These are phyloP conservation scores for Epicoccum nigrum DNA, from an alignment of 2,329 filamentous ascomycete species.

Conservation along the genomic window DNA sequence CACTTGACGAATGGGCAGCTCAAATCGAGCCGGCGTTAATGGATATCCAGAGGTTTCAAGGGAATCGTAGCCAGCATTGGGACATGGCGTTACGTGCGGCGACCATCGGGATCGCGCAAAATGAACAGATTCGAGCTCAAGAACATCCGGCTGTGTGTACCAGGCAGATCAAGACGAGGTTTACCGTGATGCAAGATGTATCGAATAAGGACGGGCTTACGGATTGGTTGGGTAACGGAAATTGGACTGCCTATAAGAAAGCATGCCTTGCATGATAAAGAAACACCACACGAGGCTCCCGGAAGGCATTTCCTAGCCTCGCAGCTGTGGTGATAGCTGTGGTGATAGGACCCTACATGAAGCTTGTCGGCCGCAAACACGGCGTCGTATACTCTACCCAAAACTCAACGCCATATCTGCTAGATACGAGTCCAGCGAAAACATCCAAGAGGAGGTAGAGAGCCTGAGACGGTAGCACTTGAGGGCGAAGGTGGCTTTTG, in stretches of 20 bases:
- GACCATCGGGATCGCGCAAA: slow-evolving; percentile 20
- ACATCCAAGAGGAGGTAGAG: neutral
- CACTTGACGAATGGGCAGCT: slow-evolving; percentile 24
- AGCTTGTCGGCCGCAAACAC: neutral
- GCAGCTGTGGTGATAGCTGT: neutral
- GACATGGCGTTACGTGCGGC: slow-evolving; percentile 32
- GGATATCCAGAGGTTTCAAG: slow-evolving; percentile 22
- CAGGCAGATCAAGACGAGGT: slow-evolving; percentile 15
- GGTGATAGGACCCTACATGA: neutral
- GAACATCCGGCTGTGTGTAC: slow-evolving; percentile 8
- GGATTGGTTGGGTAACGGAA: neutral
- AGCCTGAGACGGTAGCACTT: too few relatives aligned
- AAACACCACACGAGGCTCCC: neutral
- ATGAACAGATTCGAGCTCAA: slow-evolving; percentile 39
- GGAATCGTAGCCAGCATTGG: slow-evolving; percentile 30
- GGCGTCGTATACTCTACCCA: too few relatives aligned
- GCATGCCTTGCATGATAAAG: neutral
- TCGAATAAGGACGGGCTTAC: neutral
- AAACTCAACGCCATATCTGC: neutral
- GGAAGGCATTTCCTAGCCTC: neutral
- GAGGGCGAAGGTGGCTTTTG: too few relatives aligned
- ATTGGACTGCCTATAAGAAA: neutral
- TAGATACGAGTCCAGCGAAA: neutral
- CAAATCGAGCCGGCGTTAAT: slow-evolving; percentile 30
- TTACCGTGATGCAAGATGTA: slow-evolving; percentile 7